phyloP scores from a whole-genome alignment of 495 filamentous ascomycete genomes.

The Talaromyces ruber region DNA sequence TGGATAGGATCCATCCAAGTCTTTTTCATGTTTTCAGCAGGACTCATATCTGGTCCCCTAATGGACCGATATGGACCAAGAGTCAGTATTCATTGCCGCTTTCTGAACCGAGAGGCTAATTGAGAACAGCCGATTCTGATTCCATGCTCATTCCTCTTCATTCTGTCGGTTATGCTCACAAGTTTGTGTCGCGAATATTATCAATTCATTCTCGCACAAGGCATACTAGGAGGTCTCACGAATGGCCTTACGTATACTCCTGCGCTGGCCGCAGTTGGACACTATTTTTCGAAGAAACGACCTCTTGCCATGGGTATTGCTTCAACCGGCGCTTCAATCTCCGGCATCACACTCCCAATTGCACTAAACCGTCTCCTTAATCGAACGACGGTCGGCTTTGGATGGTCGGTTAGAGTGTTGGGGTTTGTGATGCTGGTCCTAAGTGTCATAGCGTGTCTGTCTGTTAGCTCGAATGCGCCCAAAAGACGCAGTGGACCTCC shows the following conservation, averaged over 20 bases:
- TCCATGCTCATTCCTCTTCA: constrained; percentile 9
- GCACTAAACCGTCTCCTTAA: constrained; percentile 17
- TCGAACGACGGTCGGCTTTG: constrained; percentile 29
- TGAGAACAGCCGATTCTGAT: constrained; percentile 6
- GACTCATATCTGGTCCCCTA: constrained; percentile 16
- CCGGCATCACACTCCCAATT: constrained; percentile 24
- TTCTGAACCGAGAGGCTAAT: neutral
- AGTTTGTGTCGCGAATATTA: constrained; percentile 44
- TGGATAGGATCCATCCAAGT: constrained; percentile 36
- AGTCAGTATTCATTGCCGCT: constrained; percentile 4
- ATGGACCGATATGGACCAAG: constrained; percentile 18
- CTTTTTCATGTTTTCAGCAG: constrained; percentile 23
- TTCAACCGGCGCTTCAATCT: constrained; percentile 25
- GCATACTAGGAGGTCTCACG: constrained; percentile 33
- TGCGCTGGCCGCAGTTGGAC: constrained; percentile 16
- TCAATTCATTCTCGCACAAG: constrained; percentile 50
- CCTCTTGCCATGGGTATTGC: constrained; percentile 26
- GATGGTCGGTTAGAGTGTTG: constrained; percentile 55
- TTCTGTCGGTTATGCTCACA: constrained; percentile 40
- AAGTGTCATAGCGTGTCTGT: constrained; percentile 28
- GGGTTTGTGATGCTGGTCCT: constrained; percentile 51
- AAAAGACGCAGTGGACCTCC: constrained; percentile 17
- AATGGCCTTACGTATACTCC: constrained; percentile 27
- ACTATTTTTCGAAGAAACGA: constrained; percentile 28
- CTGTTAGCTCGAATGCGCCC: constrained; percentile 28